Base-by-base conservation (phyloP, 306 rosid species). In the Trifolium subterraneum region DNA sequence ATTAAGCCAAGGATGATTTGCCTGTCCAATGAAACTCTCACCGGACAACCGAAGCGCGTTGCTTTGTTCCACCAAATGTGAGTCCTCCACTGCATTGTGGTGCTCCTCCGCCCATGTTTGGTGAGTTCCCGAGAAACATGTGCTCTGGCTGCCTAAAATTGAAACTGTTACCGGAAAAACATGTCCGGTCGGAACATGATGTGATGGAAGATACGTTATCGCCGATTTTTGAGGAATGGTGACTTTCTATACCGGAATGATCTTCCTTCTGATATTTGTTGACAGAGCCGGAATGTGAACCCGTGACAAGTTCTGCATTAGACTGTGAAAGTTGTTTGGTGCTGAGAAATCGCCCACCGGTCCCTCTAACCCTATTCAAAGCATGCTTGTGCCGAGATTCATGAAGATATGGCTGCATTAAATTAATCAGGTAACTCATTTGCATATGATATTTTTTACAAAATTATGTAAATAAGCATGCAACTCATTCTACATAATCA, bases 1-100 rank as follows among this genome's bases (percentile, higher is more conserved):
- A 79, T 67, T 77, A 75, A 93, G 98, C 98, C 98, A 93, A 90
- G 98, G 98, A 93, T 93, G 98, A 93, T n/a, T 90, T 93, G 98
- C 98, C 97, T 6, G 84, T 69, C 87, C 79, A 33, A 47, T n/a
- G 14, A 35, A 16, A 60, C 79, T 70, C 80, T 87, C 89, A 92
- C 85, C 86, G 87, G 87, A 92, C 93, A 15, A 90, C 78, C 0
- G 96, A 72, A 16, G 89, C 84, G 2, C 76, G 84, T 42, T 81
- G 87, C 69, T 81, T 88, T 58, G 83, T 66, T 68, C 93, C 87
- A 0, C 85, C 79, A 4, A 67, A 85, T 78, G 83, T 35, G 59
- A 85, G 86, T 56, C 87, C 76, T 4, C 88, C 92, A 3, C 80
- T 81, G 87, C 80, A 90, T 16, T 87, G 96, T 64, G 80, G 79